Evolutionary conservation across 805 yeast species (phyloP).

Genomic region (Lipomyces yamanashiensis): DNA sequence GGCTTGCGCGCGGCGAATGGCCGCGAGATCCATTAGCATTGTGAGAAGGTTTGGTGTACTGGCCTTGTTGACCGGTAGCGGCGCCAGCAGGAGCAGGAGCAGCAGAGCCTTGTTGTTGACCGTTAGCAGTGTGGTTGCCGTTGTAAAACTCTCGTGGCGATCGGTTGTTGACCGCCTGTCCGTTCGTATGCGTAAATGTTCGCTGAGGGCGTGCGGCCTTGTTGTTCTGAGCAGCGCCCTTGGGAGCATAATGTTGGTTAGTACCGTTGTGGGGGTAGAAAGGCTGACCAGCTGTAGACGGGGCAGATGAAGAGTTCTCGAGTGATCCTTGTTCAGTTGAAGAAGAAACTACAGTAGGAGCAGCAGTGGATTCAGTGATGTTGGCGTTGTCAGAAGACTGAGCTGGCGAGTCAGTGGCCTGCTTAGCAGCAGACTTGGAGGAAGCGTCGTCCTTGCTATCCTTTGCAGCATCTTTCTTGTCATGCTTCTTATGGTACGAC

Average conservation of each 20-base stretch:
- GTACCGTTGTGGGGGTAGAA: neutral
- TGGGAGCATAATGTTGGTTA: constrained; percentile 8
- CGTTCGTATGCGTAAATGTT: constrained; percentile 19
- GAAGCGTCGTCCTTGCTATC: neutral
- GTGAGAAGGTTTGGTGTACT: constrained; percentile 12
- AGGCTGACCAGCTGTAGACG: constrained; percentile 10
- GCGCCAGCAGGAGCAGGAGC: neutral
- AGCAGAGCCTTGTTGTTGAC: constrained; percentile 17
- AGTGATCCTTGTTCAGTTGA: neutral
- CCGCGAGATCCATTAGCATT: constrained; percentile 11
- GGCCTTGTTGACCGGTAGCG: constrained; percentile 12
- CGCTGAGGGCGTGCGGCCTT: constrained; percentile 19
- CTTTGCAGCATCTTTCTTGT: constrained; percentile 18
- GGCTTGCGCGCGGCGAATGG: constrained; percentile 30
- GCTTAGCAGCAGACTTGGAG: neutral
- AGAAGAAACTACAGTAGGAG: neutral
- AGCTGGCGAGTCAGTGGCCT: neutral
- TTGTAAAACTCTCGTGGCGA: constrained; percentile 20
- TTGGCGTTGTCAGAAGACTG: neutral
- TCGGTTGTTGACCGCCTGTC: constrained; percentile 3
- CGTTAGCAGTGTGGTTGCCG: constrained; percentile 17
- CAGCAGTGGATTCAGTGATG: neutral
- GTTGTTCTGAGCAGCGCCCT: constrained; percentile 12
- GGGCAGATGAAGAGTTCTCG: neutral
- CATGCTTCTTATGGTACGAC: constrained; percentile 21